Evolutionary conservation across 805 yeast species (phyloP).

Genomic region (Saccharomycopsis fibuligera): DNA sequence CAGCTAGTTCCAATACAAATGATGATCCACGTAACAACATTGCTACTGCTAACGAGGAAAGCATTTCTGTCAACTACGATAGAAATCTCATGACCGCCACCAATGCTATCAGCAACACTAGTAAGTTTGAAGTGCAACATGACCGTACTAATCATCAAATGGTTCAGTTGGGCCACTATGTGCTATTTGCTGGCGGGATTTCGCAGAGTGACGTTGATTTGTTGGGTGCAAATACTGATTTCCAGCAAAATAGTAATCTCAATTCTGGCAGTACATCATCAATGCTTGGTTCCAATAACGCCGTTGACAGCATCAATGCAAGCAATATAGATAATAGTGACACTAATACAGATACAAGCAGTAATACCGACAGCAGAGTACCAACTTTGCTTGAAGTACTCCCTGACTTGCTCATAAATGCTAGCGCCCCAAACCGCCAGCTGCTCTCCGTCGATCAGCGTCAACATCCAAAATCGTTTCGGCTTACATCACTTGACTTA

Average conservation of each 20-base stretch:
- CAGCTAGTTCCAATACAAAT: neutral
- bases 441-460: no score
- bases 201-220: neutral
- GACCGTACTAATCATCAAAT: conserved; percentile 5
- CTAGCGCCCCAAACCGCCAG: no score
- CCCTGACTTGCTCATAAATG: no score
- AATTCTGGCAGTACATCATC: neutral
- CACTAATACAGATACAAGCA: no score
- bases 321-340: no score
- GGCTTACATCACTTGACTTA: no score
- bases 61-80: no score
- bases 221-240: neutral
- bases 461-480: no score
- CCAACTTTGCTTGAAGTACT: no score
- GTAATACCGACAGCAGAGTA: no score
- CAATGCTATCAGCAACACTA: neutral
- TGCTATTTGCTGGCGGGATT: conserved; percentile 6
- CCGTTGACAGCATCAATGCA: neutral
- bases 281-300: neutral
- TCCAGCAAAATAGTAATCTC: neutral
- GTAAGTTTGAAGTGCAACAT: conserved; percentile 4
- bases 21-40: neutral
- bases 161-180: neutral
- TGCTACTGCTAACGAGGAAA: neutral
- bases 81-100: no score